Evolutionary conservation across 257 asterid genomes (phyloP).

Genomic region (Salvia hispanica): DNA sequence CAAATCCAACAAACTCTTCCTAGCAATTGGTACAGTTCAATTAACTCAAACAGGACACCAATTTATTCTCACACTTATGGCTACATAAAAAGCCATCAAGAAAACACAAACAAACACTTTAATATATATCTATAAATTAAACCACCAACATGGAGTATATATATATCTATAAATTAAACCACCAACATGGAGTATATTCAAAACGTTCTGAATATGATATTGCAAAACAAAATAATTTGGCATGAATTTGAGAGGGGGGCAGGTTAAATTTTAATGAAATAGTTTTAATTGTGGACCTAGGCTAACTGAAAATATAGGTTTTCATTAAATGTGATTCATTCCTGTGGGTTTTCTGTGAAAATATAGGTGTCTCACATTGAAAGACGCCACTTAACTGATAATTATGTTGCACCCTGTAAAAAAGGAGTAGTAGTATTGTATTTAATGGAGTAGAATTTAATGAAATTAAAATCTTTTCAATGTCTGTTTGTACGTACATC

Average conservation of each 20-base stretch:
- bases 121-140: conserved; percentile 39
- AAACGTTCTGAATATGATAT: not conserved
- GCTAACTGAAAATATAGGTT: conserved; percentile 26
- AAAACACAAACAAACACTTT: conserved; percentile 28
- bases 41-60: not conserved
- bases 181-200: no score
- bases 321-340: conserved; percentile 27
- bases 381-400: no score
- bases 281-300: conserved; percentile 9
- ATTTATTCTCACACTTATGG: conserved; percentile 34
- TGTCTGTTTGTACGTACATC: no score
- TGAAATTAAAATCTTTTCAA: no score
- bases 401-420: no score
- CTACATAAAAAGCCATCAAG: conserved; percentile 39
- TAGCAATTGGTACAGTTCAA: no score
- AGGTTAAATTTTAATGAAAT: not conserved
- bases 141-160: no score
- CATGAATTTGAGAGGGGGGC: not conserved
- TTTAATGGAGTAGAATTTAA: no score
- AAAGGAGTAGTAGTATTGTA: no score
- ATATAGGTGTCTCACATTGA: no score
- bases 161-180: no score
- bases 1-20: not conserved
- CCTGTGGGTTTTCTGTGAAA: conserved; percentile 20
- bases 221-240: not conserved